Evolutionary conservation across 352 stramenopile genomes (phyloP).

Genomic region (Phytopythium boreale): DNA sequence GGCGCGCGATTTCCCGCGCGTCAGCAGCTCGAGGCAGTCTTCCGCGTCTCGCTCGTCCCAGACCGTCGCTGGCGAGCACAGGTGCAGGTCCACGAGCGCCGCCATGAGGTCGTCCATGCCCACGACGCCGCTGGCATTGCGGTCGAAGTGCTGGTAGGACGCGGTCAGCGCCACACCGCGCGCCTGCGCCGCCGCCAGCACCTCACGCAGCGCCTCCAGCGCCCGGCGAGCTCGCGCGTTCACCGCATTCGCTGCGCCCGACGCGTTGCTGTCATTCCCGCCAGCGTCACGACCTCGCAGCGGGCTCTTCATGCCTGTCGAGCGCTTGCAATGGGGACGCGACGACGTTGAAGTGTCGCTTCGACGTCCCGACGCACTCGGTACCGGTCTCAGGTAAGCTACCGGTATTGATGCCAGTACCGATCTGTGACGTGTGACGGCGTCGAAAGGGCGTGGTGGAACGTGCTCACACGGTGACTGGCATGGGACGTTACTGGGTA

Average conservation of each 20-base stretch:
- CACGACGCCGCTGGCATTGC: conserved; percentile 37
- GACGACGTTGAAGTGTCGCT: conserved; percentile 8
- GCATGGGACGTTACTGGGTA: background rate
- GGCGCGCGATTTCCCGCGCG: conserved; percentile 27
- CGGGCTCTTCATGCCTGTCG: conserved; percentile 5
- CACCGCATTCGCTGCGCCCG: no score
- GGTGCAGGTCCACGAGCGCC: conserved; percentile 37
- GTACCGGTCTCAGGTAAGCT: background rate
- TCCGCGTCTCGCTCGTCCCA: conserved; percentile 48
- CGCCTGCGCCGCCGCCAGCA: conserved; percentile 41
- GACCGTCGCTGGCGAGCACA: conserved; percentile 16
- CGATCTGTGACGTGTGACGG: conserved; percentile 3
- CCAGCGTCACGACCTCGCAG: background rate
- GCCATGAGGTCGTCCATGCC: conserved; percentile 49
- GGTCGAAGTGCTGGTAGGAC: conserved; percentile 63
- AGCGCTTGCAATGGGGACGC: background rate
- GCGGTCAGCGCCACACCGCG: conserved; percentile 47
- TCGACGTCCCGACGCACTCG: background rate
- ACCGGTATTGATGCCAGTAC: background rate
- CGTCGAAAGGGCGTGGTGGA: background rate
- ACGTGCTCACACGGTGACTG: background rate
- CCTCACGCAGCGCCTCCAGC: conserved; percentile 36
- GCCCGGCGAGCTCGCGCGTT: conserved; percentile 4
- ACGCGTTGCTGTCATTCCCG: background rate
- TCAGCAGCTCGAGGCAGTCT: conserved; percentile 39